Base-by-base conservation (phyloP, 2,329 filamentous ascomycete species). In the Gaeumannomyces sp. region DNA sequence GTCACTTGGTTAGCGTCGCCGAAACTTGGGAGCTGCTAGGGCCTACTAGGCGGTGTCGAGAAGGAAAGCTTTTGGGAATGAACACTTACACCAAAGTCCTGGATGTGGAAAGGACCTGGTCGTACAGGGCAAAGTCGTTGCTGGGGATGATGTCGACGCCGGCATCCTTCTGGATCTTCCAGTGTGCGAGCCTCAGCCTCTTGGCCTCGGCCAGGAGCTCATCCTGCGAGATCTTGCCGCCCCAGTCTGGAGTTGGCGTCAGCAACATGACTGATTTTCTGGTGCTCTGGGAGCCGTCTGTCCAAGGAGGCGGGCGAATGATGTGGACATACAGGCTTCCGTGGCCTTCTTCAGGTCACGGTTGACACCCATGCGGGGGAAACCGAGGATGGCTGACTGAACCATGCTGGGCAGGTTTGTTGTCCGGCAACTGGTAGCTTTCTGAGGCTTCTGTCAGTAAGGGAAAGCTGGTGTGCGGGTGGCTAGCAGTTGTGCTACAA, bases 301-400 rank as follows among this genome's bases (percentile, higher is more conserved):
- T 70, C 60, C 70, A 66, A 57, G 64, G 64, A 60, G 57, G 16
- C 31, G 33, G 61, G 38, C n/a, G 19, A 19, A 25, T 5, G 16
- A 16, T 35, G 53, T 83, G 89, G 57, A 82, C 82, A 76, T 71
- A 85, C 83, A 99, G 79, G 94, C 92, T 83, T 99, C 95, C 72
- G 93, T 99, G 77, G 95, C 95, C 89, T 99, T 99, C 90, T 99
- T 99, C 79, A 99, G 89, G 86, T 99, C 95, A 89, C 95, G 93
- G 83, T 96, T 91, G 75, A 87, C 91, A 82, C 95, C 95, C 92
- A 98, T 97, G 78, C 95, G 94, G 80, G 95, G 95, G 88, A 99
- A 99, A 83, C 95, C 95, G 80, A 99, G 90, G 80, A 99, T 86
- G 72, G 95, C 83, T 71, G 85, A 87, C 76, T 86, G 82, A 78